These are phyloP conservation scores for Penicillium rolfsii DNA, from an alignment of 2,329 filamentous ascomycete species.

Conservation along the genomic window DNA sequence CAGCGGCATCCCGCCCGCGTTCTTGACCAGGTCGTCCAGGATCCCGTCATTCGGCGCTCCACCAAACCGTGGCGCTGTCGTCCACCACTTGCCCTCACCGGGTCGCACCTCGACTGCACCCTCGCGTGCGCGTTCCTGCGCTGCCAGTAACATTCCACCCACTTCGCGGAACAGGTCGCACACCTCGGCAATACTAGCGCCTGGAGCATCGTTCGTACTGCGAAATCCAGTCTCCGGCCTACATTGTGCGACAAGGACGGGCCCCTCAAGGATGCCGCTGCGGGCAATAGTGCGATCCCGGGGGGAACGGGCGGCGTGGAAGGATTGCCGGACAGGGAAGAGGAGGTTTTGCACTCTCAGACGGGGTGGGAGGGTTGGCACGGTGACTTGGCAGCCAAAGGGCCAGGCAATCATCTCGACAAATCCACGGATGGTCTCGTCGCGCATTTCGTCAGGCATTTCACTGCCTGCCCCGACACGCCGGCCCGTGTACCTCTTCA, in stretches of 20 bases:
- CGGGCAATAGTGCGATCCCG: slow-evolving; percentile 57
- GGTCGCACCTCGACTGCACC: slow-evolving; percentile 54
- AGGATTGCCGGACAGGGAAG: slow-evolving; percentile 60
- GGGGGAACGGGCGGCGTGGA: slow-evolving; percentile 58
- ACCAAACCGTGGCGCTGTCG: slow-evolving; percentile 59
- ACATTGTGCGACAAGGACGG: slow-evolving; percentile 59
- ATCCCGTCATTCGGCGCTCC: slow-evolving; percentile 49
- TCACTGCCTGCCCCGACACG: slow-evolving; percentile 60
- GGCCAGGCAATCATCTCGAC: slow-evolving; percentile 62
- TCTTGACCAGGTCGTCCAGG: slow-evolving; percentile 37
- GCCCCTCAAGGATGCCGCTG: slow-evolving; percentile 61
- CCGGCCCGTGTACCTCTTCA: slow-evolving; percentile 58
- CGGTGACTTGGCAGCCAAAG: slow-evolving; percentile 58
- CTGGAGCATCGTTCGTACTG: slow-evolving; percentile 31
- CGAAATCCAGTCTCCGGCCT: slow-evolving; percentile 60
- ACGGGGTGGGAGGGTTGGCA: slow-evolving; percentile 52
- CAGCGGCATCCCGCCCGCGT: slow-evolving; percentile 34
- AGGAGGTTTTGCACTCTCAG: slow-evolving; percentile 56
- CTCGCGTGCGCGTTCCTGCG: slow-evolving; percentile 63
- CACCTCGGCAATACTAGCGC: slow-evolving; percentile 42
- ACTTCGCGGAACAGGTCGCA: slow-evolving; percentile 62
- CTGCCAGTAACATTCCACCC: slow-evolving; percentile 60
- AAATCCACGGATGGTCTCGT: slow-evolving; percentile 59
- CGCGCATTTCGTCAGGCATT: slow-evolving; percentile 62
- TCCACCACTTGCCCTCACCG: slow-evolving; percentile 65